Conservation (phyloP, 2,329 filamentous ascomycete genomes). For the Trichoderma brevicompactum region DNA sequence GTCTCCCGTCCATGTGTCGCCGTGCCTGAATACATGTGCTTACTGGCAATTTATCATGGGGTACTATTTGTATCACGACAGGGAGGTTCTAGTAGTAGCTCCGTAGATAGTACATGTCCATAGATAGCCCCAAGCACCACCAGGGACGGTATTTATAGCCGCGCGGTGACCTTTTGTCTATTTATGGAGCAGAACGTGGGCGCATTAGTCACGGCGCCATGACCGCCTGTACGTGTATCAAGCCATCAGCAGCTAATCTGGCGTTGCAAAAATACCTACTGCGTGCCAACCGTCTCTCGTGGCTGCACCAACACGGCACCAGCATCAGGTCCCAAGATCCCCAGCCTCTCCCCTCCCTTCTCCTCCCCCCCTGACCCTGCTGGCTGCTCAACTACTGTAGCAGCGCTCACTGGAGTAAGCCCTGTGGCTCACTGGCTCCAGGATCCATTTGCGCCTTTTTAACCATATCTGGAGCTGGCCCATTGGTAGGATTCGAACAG, state of each 20-base stretch:
- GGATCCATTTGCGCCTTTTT: background rate
- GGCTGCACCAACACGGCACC: background rate
- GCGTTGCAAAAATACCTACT: background rate
- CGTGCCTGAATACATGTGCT: background rate
- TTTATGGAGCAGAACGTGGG: slow-evolving; percentile 10
- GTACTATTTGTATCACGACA: slow-evolving; percentile 1
- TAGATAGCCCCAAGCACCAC: background rate
- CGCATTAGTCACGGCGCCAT: background rate
- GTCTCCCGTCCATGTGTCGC: background rate
- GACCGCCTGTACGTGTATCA: background rate
- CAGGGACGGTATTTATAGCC: slow-evolving; percentile 3
- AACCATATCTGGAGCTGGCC: background rate
- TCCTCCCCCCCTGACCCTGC: background rate
- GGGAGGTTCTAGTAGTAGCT: background rate
- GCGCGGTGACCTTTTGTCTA: background rate
- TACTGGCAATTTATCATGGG: slow-evolving; percentile 1
- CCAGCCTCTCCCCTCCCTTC: background rate
- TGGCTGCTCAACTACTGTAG: background rate
- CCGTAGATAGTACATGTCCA: background rate
- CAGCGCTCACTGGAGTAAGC: background rate
- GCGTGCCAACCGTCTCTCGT: background rate
- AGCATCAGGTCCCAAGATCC: background rate
- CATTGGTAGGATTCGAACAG: background rate
- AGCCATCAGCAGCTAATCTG: background rate
- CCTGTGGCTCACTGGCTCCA: background rate